Percentiles rank a stretch among this genome's conserved stretches.
Evolutionary conservation across 495 filamentous ascomycete species (phyloP).

Genomic region (Penicillium paxilli): DNA sequence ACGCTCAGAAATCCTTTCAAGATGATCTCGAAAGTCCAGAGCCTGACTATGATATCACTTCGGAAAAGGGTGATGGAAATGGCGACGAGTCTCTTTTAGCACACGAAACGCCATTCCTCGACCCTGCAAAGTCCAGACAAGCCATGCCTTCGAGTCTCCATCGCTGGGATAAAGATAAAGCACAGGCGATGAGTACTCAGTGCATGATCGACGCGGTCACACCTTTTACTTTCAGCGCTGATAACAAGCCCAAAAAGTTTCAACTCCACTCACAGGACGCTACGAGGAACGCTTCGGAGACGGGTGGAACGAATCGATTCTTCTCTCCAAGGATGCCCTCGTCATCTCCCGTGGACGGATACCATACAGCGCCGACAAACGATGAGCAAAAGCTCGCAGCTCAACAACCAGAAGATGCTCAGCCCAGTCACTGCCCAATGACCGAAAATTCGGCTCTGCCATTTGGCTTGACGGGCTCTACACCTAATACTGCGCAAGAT

Average conservation of each 20-base stretch:
- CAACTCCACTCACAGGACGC: background rate
- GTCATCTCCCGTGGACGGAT: background rate
- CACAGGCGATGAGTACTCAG: constrained; percentile 48
- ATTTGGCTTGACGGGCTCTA: constrained; percentile 34
- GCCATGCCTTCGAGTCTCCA: background rate
- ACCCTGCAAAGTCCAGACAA: constrained; percentile 15
- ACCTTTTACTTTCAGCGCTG: constrained; percentile 48
- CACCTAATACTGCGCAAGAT: constrained; percentile 37
- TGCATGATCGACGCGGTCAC: constrained; percentile 50
- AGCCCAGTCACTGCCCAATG: background rate
- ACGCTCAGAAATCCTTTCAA: constrained; percentile 50
- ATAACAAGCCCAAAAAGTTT: constrained; percentile 30
- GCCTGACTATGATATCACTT: constrained; percentile 9
- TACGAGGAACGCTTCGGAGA: constrained; percentile 14
- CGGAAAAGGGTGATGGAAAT: constrained; percentile 17
- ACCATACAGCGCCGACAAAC: constrained; percentile 3
- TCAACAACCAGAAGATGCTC: background rate
- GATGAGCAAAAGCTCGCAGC: background rate
- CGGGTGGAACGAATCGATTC: background rate
- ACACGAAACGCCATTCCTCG: constrained; percentile 39
- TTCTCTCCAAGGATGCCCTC: background rate
- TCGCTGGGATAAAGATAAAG: constrained; percentile 10
- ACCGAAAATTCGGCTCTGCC: constrained; percentile 22
- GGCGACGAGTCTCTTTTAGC: constrained; percentile 19
- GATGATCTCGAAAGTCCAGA: constrained; percentile 41